Conservation (phyloP, 2,329 filamentous ascomycete genomes). For the Trichoderma sp. region DNA sequence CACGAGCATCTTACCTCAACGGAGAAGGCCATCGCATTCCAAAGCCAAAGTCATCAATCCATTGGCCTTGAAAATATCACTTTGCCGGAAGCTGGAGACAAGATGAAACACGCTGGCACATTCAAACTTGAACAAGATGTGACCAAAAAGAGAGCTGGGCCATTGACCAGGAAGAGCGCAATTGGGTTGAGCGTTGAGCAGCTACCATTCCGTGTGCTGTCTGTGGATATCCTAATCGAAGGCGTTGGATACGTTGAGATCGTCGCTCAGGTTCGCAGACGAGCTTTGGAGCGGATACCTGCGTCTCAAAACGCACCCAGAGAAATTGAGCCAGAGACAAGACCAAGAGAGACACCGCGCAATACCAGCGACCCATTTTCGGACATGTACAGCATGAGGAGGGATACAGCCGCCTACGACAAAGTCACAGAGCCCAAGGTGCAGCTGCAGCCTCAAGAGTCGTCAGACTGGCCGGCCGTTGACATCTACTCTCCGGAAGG, state of each 20-base stretch:
- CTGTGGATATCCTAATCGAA: constrained; percentile 84
- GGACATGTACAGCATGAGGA: constrained; percentile 31
- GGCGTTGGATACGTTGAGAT: constrained; percentile 94
- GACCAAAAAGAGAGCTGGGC: constrained; percentile 75
- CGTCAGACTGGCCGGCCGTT: constrained; percentile 64
- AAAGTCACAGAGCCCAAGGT: neutral
- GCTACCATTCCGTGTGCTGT: constrained; percentile 78
- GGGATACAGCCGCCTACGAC: constrained; percentile 22
- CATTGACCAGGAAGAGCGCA: constrained; percentile 65
- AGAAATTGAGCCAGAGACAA: constrained; percentile 22
- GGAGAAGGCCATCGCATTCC: constrained; percentile 74
- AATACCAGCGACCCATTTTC: constrained; percentile 29
- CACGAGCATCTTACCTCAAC: constrained; percentile 75
- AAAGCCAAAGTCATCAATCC: constrained; percentile 60
- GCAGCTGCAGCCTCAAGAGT: constrained; percentile 20
- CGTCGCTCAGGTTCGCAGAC: constrained; percentile 73
- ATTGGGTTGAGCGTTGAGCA: constrained; percentile 64
- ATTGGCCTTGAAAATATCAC: constrained; percentile 65
- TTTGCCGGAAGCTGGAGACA: constrained; percentile 55
- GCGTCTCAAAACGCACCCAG: constrained; percentile 27
- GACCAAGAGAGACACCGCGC: neutral
- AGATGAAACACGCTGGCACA: constrained; percentile 69
- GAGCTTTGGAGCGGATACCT: constrained; percentile 36
- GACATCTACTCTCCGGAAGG: constrained; percentile 87
- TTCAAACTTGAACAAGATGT: constrained; percentile 81